Evolutionary conservation across 257 asterid genomes (phyloP).

Genomic region (Capsicum baccatum): DNA sequence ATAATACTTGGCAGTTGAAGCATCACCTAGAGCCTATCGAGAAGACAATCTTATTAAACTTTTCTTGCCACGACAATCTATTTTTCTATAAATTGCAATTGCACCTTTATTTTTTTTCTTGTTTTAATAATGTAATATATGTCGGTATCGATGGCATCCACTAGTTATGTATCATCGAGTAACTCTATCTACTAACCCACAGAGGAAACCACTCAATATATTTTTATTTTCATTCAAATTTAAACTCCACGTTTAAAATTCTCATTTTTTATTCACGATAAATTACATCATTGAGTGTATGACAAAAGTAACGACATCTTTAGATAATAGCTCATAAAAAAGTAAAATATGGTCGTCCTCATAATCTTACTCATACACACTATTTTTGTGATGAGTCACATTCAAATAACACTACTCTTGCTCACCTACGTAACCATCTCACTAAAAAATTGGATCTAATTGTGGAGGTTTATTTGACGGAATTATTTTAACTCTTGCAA

Average conservation of each 20-base stretch:
- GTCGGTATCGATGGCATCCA: neutral
- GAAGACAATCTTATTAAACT: neutral
- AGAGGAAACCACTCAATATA: neutral
- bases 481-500: too few species aligned
- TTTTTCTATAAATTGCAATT: too few species aligned
- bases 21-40: neutral
- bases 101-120: too few species aligned
- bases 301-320: neutral
- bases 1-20: neutral
- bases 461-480: too few species aligned
- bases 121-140: neutral
- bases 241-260: neutral
- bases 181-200: neutral
- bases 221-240: neutral
- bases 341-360: neutral
- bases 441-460: too few species aligned
- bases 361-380: neutral
- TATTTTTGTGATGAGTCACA: neutral
- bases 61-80: too few species aligned
- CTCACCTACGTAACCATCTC: neutral
- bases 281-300: neutral
- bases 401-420: neutral
- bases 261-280: neutral
- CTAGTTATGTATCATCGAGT: neutral
- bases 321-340: neutral